These are phyloP conservation scores for Podospora pseudocomata DNA, from an alignment of 495 filamentous ascomycete genomes.

Conservation along the genomic window DNA sequence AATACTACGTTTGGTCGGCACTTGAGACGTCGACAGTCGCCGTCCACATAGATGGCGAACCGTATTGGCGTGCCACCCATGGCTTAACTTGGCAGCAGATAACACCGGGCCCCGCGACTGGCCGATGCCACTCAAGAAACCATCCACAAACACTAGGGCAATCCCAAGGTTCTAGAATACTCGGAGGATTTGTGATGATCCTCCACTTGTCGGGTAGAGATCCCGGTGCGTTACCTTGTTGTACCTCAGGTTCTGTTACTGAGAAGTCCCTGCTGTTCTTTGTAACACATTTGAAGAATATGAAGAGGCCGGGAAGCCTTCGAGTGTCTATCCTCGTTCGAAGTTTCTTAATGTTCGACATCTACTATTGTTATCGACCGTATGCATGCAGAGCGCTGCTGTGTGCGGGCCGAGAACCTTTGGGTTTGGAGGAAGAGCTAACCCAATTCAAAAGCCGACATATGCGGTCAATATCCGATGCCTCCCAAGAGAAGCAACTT, in stretches of 20 bases:
- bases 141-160: neutral
- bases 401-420: neutral
- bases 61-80: neutral
- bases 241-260: no score
- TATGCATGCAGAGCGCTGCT: neutral
- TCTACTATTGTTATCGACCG: neutral
- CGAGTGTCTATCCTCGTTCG: neutral
- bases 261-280: neutral
- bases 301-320: neutral
- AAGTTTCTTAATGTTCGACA: neutral
- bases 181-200: no score
- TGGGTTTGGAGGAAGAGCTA: neutral
- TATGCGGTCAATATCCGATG: constrained; percentile 17
- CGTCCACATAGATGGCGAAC: neutral
- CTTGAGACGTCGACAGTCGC: neutral
- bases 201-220: no score
- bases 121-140: neutral
- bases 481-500: neutral
- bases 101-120: neutral
- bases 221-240: no score
- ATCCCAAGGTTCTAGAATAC: neutral
- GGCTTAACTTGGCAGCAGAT: neutral
- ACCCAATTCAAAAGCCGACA: neutral
- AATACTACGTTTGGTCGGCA: neutral
- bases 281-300: neutral